These are phyloP conservation scores for Hsuehochloa calcarea DNA, from an alignment of 176 grass and related monocot species.

Conservation along the genomic window DNA sequence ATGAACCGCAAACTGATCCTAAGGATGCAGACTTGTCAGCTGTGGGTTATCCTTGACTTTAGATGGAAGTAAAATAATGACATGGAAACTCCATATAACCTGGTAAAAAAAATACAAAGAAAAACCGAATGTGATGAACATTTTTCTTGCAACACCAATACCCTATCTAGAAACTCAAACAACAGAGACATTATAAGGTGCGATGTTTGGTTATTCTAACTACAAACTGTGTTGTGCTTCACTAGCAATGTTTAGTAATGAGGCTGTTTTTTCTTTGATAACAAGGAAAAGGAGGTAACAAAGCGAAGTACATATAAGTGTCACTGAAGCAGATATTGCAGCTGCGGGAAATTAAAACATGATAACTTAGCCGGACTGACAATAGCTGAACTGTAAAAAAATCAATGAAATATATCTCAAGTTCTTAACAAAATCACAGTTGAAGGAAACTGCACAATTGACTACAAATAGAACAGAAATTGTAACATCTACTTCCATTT, in stretches of 20 bases:
- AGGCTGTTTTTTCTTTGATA: neutral
- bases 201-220: neutral
- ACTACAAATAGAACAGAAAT: neutral
- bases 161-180: neutral
- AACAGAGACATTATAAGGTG: conserved; percentile 4
- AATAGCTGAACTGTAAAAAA: neutral
- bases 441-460: neutral
- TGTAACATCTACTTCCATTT: neutral
- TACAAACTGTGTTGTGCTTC: neutral
- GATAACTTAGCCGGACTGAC: neutral
- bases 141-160: neutral
- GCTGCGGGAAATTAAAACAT: neutral
- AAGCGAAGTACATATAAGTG: neutral
- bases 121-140: neutral
- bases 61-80: neutral
- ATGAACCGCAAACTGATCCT: neutral
- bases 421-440: neutral
- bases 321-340: neutral
- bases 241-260: conserved; percentile 20
- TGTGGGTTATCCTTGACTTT: neutral
- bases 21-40: neutral
- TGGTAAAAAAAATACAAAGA: neutral
- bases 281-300: neutral
- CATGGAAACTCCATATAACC: neutral
- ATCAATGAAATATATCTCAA: neutral